phyloP scores from a whole-genome alignment of 768 basidiomycete species.

The Suillus subluteus region DNA sequence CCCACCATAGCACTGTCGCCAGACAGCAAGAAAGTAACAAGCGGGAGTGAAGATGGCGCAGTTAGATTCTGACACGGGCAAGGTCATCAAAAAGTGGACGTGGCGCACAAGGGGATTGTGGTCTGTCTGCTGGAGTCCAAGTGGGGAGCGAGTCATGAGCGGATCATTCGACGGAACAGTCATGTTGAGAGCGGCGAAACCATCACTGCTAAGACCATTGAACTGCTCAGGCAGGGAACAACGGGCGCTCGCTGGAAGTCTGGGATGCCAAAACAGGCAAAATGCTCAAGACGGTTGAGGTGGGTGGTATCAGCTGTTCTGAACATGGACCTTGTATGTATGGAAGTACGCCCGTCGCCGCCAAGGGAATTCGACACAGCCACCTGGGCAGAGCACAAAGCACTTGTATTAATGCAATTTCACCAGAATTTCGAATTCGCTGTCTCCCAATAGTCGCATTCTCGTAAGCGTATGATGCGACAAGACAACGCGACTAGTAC shows the following conservation, averaged over 20 bases:
- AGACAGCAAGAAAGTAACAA: neutral
- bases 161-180: neutral
- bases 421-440: neutral
- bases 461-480: neutral
- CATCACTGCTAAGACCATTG: neutral
- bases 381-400: neutral
- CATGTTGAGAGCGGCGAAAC: neutral
- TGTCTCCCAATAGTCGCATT: neutral
- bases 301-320: too few species aligned
- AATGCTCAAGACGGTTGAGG: neutral
- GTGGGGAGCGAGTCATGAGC: neutral
- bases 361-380: neutral
- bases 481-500: neutral
- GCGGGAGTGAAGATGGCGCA: neutral
- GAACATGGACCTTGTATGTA: too few species aligned
- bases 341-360: too few species aligned
- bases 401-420: neutral
- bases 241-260: neutral
- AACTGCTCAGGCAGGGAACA: neutral
- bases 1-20: neutral
- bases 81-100: neutral
- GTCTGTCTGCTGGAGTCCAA: neutral
- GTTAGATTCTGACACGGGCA: neutral
- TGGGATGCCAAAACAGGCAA: neutral
- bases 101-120: neutral